These are phyloP conservation scores for Aspergillus sclerotialis DNA, from an alignment of 2,329 filamentous ascomycete species.

Conservation along the genomic window DNA sequence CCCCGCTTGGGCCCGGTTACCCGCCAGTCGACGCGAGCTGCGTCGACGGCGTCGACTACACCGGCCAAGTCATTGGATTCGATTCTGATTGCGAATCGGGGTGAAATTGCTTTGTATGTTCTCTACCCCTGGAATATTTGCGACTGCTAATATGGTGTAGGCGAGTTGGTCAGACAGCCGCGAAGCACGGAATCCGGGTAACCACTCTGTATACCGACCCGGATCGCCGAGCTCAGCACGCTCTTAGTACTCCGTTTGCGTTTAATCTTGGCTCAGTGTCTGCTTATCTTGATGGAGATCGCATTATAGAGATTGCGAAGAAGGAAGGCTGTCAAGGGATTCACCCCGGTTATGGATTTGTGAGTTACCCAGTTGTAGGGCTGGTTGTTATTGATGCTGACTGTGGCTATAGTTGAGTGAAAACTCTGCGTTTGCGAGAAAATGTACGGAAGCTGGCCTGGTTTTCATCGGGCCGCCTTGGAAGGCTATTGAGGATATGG, in stretches of 20 bases:
- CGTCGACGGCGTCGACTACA: slow-evolving; percentile 22
- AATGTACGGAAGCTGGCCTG: slow-evolving; percentile 82
- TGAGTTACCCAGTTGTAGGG: slow-evolving; percentile 27
- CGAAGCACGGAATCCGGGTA: slow-evolving; percentile 80
- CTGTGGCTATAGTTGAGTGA: slow-evolving; percentile 58
- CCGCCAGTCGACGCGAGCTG: slow-evolving; percentile 22
- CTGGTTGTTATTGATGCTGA: slow-evolving; percentile 1
- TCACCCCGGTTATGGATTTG: slow-evolving; percentile 90
- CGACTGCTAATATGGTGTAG: slow-evolving; percentile 22
- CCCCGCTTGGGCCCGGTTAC: slow-evolving; percentile 26
- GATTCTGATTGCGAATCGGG: slow-evolving; percentile 91
- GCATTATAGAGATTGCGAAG: slow-evolving; percentile 84
- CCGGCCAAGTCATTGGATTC: slow-evolving; percentile 55
- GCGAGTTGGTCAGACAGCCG: slow-evolving; percentile 81
- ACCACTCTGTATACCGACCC: slow-evolving; percentile 94
- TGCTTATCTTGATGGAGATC: slow-evolving; percentile 87
- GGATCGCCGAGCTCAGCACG: slow-evolving; percentile 81
- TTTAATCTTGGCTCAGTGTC: slow-evolving; percentile 76
- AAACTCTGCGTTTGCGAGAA: slow-evolving; percentile 81
- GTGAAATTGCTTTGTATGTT: slow-evolving; percentile 77
- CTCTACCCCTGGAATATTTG: slow-evolving; percentile 2
- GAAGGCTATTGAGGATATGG: slow-evolving; percentile 74
- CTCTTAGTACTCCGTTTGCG: slow-evolving; percentile 72
- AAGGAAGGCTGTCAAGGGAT: slow-evolving; percentile 81
- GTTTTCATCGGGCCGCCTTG: slow-evolving; percentile 88